Evolutionary conservation across 352 stramenopile genomes (phyloP).

Genomic region (Globisporangium orthogonon): DNA sequence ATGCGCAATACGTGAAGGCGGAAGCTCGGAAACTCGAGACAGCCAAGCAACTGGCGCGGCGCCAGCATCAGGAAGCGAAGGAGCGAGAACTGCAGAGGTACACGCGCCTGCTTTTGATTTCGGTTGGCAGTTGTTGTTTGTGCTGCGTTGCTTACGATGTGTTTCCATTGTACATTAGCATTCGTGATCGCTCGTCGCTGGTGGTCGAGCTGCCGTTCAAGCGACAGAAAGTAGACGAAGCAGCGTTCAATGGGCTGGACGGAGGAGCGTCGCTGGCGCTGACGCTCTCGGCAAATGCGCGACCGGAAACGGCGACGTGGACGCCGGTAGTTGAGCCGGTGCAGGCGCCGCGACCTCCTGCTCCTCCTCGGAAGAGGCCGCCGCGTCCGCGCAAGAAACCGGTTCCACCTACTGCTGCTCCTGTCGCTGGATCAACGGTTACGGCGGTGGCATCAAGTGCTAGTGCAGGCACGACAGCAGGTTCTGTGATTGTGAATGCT

Average conservation of each 20-base stretch:
- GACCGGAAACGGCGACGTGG: neutral
- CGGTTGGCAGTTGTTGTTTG: constrained; percentile 1
- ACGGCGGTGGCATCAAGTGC: neutral
- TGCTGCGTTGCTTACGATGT: neutral
- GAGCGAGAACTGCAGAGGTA: constrained; percentile 9
- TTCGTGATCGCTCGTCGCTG: constrained; percentile 2
- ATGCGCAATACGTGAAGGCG: constrained; percentile 4
- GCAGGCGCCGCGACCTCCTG: constrained; percentile 5
- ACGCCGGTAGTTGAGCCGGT: constrained; percentile 2
- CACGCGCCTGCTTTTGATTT: neutral
- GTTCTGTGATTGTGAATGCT: neutral
- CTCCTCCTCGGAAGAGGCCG: constrained; percentile 11
- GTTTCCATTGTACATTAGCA: constrained; percentile 4
- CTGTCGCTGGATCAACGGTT: neutral
- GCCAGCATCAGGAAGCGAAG: constrained; percentile 9
- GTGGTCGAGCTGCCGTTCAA: constrained; percentile 26
- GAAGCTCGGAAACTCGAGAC: constrained; percentile 15
- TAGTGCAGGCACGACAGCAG: neutral
- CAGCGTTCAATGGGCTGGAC: constrained; percentile 16
- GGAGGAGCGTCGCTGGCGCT: constrained; percentile 1
- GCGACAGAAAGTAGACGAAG: constrained; percentile 29
- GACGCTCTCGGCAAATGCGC: constrained; percentile 2
- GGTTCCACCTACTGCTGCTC: neutral
- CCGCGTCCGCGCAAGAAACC: constrained; percentile 15
- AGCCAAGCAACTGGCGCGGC: constrained; percentile 1